phyloP scores from a whole-genome alignment of 2,329 filamentous ascomycete genomes.

The Aspergillus pseudoterreus region DNA sequence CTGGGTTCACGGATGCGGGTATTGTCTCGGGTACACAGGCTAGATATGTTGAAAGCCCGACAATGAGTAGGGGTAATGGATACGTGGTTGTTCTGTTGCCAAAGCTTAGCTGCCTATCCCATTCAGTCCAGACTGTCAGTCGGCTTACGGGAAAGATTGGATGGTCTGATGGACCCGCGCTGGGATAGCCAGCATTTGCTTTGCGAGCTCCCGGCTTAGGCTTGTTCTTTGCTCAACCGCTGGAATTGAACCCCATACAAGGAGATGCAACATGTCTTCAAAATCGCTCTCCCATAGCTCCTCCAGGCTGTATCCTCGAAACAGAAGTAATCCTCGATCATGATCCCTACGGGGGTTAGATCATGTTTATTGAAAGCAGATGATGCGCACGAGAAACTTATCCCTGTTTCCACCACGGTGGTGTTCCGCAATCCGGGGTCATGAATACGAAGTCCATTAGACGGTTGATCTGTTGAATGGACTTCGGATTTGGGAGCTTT shows the following conservation, averaged over 20 bases:
- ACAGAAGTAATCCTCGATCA: slow-evolving; percentile 24
- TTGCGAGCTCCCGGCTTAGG: slow-evolving; percentile 17
- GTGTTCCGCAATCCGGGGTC: slow-evolving; percentile 35
- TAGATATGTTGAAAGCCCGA: slow-evolving; percentile 27
- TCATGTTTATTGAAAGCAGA: neutral
- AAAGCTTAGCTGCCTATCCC: neutral
- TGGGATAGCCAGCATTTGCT: slow-evolving; percentile 20
- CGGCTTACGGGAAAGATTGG: slow-evolving; percentile 21
- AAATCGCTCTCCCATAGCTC: slow-evolving; percentile 29
- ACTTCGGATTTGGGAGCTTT: slow-evolving; percentile 10
- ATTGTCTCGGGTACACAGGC: slow-evolving; percentile 18
- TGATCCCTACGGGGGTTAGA: slow-evolving; percentile 22
- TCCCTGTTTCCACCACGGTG: slow-evolving; percentile 23
- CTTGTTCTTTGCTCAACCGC: slow-evolving; percentile 16
- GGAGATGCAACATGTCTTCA: slow-evolving; percentile 30
- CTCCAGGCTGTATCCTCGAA: slow-evolving; percentile 26
- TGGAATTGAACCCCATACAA: slow-evolving; percentile 28
- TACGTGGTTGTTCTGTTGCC: slow-evolving; percentile 15
- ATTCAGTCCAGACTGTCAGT: neutral
- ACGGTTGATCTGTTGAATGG: slow-evolving; percentile 21
- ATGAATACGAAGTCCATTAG: slow-evolving; percentile 27
- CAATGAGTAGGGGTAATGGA: slow-evolving; percentile 24
- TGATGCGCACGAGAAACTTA: slow-evolving; percentile 29
- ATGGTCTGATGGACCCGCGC: slow-evolving; percentile 20
- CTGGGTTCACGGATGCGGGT: slow-evolving; percentile 16